A percentile compares a stretch with the other conserved stretches of the same genome.
Conservation (phyloP, 1,284 basidiomycete genomes). For the Papiliotrema flavescens region DNA sequence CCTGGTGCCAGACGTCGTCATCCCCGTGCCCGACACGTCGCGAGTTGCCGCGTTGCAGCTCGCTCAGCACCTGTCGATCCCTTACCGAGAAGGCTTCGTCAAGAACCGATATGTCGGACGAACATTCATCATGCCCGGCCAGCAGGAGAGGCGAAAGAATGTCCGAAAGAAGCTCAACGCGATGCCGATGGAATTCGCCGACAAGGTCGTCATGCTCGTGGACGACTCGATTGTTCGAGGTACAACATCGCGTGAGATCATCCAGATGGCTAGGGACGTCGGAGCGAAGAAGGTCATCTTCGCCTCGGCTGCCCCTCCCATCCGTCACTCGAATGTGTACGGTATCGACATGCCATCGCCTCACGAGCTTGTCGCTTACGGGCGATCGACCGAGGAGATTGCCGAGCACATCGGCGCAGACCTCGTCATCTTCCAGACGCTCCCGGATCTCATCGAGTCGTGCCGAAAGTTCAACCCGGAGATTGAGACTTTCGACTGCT, state of each 20-base stretch:
- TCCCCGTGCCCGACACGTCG: slow-evolving; percentile 96
- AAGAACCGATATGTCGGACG: slow-evolving; percentile 98
- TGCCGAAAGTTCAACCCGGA: slow-evolving; percentile 80
- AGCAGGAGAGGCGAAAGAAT: slow-evolving; percentile 85
- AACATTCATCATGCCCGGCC: slow-evolving; percentile 99
- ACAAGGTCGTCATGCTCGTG: slow-evolving; percentile 91
- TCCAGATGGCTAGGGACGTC: slow-evolving; percentile 99
- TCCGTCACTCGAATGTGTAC: slow-evolving; percentile 92
- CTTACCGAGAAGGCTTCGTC: slow-evolving; percentile 97
- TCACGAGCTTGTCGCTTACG: slow-evolving; percentile 86
- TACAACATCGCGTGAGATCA: slow-evolving; percentile 97
- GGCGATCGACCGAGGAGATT: slow-evolving; percentile 70
- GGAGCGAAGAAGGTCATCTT: slow-evolving; percentile 97
- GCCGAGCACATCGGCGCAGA: slow-evolving; percentile 89
- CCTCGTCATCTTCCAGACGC: slow-evolving; percentile 95
- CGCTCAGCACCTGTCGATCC: slow-evolving; percentile 83
- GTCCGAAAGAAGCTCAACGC: slow-evolving; percentile 95
- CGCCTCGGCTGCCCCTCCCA: slow-evolving; percentile 95
- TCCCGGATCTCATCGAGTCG: slow-evolving; percentile 82
- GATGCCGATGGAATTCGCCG: slow-evolving; percentile 96
- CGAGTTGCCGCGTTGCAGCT: slow-evolving; percentile 93
- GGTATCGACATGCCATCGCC: slow-evolving; percentile 99
- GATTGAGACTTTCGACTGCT: slow-evolving; percentile 86
- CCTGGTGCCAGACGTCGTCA: slow-evolving; percentile 85
- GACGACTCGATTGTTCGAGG: slow-evolving; percentile 99